These are phyloP conservation scores for Hyphopichia fennica DNA, from an alignment of 1,139 yeast species.

Conservation along the genomic window DNA sequence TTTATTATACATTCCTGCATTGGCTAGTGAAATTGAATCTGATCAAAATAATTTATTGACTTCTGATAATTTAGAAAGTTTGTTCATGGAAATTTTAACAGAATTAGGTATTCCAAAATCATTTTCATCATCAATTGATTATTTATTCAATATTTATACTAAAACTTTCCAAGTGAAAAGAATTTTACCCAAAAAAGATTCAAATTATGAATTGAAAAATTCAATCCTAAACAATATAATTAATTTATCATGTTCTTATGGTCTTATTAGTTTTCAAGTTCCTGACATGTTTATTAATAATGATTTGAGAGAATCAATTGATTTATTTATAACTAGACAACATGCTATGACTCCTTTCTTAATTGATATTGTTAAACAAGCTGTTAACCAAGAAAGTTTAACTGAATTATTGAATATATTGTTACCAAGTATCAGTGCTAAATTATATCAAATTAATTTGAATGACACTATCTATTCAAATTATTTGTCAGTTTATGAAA, in stretches of 20 bases:
- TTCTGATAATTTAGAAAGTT: conserved; percentile 40
- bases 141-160: conserved; percentile 46
- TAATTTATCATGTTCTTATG: conserved; percentile 62
- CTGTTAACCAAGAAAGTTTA: conserved; percentile 66
- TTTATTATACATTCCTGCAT: conserved; percentile 33
- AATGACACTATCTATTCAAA: conserved; percentile 53
- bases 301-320: conserved; percentile 29
- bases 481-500: conserved; percentile 55
- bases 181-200: conserved; percentile 41
- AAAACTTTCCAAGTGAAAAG: conserved; percentile 39
- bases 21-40: conserved; percentile 38
- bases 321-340: conserved; percentile 28
- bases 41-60: conserved; percentile 19
- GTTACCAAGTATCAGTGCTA: conserved; percentile 45
- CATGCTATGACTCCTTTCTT: conserved; percentile 54
- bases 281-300: conserved; percentile 61
- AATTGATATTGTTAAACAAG: conserved; percentile 54
- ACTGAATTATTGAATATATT: conserved; percentile 60
- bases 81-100: conserved; percentile 55
- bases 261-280: conserved; percentile 66
- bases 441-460: conserved; percentile 28
- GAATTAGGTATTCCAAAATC: conserved; percentile 45
- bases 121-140: conserved; percentile 40
- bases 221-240: conserved; percentile 49
- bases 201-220: conserved; percentile 35